These are phyloP conservation scores for Amanita pallidorosea DNA, from an alignment of 768 basidiomycete genomes.

Conservation along the genomic window DNA sequence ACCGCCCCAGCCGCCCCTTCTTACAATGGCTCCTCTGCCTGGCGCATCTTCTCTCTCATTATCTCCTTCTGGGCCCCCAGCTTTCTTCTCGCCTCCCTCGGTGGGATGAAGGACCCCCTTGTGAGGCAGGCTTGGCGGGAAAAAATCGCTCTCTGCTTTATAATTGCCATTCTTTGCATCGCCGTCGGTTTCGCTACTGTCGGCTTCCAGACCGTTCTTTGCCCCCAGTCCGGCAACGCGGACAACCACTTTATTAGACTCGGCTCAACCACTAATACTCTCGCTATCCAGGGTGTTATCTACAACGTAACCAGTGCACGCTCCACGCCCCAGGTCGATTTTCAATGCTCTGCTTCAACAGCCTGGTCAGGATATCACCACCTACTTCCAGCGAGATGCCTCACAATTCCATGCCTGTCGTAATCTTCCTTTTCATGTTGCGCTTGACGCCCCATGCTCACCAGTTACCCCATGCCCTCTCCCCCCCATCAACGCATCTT, in stretches of 20 bases:
- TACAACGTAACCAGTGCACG: conserved; percentile 59
- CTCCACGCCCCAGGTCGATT: conserved; percentile 42
- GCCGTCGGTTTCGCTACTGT: conserved; percentile 88
- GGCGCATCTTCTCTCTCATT: conserved; percentile 72
- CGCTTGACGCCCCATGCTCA: conserved; percentile 67
- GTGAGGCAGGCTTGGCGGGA: conserved; percentile 93
- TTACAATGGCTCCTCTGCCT: conserved; percentile 45
- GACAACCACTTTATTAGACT: conserved; percentile 40
- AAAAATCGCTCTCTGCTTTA: conserved; percentile 88
- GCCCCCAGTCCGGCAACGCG: conserved; percentile 47
- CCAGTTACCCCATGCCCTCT: conserved; percentile 55
- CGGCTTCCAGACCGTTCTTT: conserved; percentile 86
- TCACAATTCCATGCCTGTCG: conserved; percentile 57
- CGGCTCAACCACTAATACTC: conserved; percentile 45
- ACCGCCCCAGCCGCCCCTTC: conserved; percentile 18
- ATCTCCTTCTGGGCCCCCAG: conserved; percentile 90
- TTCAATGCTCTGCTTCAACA: conserved; percentile 40
- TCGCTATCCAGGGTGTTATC: conserved; percentile 69
- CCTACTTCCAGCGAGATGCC: conserved; percentile 63
- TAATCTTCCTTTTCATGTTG: conserved; percentile 53
- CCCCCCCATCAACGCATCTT: conserved; percentile 38
- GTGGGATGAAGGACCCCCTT: conserved; percentile 71
- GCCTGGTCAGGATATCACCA: conserved; percentile 87
- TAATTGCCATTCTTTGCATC: conserved; percentile 70
- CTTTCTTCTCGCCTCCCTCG: conserved; percentile 58